Evolutionary conservation across 495 filamentous ascomycete species (phyloP), one percentile per base, ranked within the genome.

Genomic region (Glutinoglossum americanum): DNA sequence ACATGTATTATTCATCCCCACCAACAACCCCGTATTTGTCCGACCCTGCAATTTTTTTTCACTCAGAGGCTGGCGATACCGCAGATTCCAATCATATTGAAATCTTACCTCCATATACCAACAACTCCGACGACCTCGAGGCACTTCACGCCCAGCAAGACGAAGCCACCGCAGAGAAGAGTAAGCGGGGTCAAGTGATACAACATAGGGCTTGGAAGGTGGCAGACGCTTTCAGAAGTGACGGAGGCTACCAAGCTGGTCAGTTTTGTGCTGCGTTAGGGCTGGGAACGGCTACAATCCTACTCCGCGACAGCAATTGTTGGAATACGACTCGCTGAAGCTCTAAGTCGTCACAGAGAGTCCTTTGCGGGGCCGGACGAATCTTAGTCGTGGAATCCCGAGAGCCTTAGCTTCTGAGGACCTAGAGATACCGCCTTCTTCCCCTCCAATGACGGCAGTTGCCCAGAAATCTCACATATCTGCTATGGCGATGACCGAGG

Each of bases 141-240:
- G 77, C 80, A 0, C 74, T 85, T n/a, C 68, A 70, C 49, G 37
- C 78, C 2, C 66, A 74, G 41, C 65, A 71, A n/a, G 64, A 67
- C 48, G 79, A 84, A 60, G 59, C 61, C 3, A 72, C 69, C 49
- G 71, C 71, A 27, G 69, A 67, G 54, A 76, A 80, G 60, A 77
- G 70, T 44, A 64, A 59, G 26, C 61, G 66, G 53, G 63, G 73
- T 56, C 71, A 81, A 32, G 80, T 84, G 13, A 82, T 85, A 47
- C 81, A 81, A 61, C 76, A 84, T 62, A 71, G 81, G 30, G 67
- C 73, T 39, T 81, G 78, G 74, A 70, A 76, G 56, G 62, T 74
- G 17, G 70, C 68, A 21, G 80, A 83, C 59, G 72, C 74, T 9
- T 85, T 84, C 65, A 72, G 76, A 55, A 84, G 79, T 59, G 80